Percentiles rank a stretch among this genome's conserved stretches.
Evolutionary conservation across 176 grass and related monocot species (phyloP).

Genomic region (Oryza coarctata): DNA sequence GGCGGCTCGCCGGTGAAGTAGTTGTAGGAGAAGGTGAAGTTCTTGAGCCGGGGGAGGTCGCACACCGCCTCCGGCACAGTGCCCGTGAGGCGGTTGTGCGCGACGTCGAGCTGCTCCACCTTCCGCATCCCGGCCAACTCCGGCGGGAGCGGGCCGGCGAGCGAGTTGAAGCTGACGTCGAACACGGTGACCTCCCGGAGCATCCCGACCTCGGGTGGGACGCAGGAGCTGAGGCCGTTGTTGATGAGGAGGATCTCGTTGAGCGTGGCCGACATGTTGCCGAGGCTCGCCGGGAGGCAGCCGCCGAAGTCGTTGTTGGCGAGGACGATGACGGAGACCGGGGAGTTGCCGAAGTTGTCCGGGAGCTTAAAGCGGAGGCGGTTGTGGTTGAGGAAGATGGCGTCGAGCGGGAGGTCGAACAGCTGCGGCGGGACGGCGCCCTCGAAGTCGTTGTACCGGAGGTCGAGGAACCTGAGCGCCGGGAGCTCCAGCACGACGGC

Average conservation of each 20-base stretch:
- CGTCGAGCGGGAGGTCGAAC: conserved; percentile 72
- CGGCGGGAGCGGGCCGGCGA: conserved; percentile 51
- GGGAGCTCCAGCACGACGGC: conserved; percentile 68
- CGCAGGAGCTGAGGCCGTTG: conserved; percentile 58
- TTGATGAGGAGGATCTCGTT: conserved; percentile 72
- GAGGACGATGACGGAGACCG: conserved; percentile 70
- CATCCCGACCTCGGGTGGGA: conserved; percentile 52
- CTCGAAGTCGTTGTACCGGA: conserved; percentile 87
- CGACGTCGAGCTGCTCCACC: conserved; percentile 69
- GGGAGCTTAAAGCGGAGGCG: conserved; percentile 63
- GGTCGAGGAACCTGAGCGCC: conserved; percentile 61
- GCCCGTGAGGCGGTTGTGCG: conserved; percentile 48
- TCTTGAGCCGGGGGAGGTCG: conserved; percentile 41
- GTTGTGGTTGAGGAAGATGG: conserved; percentile 92
- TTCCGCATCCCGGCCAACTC: conserved; percentile 47
- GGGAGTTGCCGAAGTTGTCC: conserved; percentile 67
- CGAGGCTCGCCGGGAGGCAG: conserved; percentile 59
- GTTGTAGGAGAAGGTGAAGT: conserved; percentile 49
- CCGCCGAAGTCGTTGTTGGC: conserved; percentile 62
- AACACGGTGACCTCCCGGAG: conserved; percentile 64
- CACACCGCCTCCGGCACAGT: conserved; percentile 43
- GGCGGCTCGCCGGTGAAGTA: conserved; percentile 57
- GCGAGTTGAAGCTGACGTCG: conserved; percentile 64
- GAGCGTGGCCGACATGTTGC: conserved; percentile 74
- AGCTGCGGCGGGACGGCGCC: conserved; percentile 54